Evolutionary conservation across 768 basidiomycete species (phyloP), one percentile per base, ranked within the genome.

Genomic region (Rickenella mellea): DNA sequence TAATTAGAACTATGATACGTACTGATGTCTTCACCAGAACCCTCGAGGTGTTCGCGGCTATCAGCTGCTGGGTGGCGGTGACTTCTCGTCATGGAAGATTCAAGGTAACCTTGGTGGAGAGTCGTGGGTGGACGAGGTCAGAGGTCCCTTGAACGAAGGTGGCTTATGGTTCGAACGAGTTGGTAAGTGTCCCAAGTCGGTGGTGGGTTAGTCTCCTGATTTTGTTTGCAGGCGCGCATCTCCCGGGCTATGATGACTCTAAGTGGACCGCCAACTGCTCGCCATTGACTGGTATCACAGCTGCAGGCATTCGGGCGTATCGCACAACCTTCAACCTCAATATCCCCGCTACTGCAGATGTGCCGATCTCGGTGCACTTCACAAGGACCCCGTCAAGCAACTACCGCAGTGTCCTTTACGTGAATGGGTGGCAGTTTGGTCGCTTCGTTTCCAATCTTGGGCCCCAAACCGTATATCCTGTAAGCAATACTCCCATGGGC

Each of bases 401-500:
- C n/a, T 89, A 87, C 52, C 72, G 86, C 12, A 77, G 79, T 3
- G 66, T 76, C 32, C 50, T 90, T 30, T 89, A 83, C 45, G 80
- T 90, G 15, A 89, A 91, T 51, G 88, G 87, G 9, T 91, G 88
- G 88, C 80, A 82, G 75, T 85, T 85, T 75, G 88, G 87, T 8
- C 88, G 88, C 61, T 58, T 78, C 15, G 69, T 82, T n/a, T 77
- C 63, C 11, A 80, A 83, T 51, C 70, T 83, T 2, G 81, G 82
- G 83, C n/a, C n/a, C n/a, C n/a, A n/a, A n/a, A n/a, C n/a, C n/a
- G n/a, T n/a, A n/a, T n/a, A n/a, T n/a, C n/a, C n/a, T n/a, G n/a
- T n/a, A n/a, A n/a, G n/a, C n/a, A n/a, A n/a, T n/a, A n/a, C n/a
- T n/a, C n/a, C n/a, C n/a, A n/a, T n/a, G n/a, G n/a, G n/a, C n/a